Percentiles rank a stretch among this genome's conserved stretches.
Conservation (phyloP, 306 rosid species). For the Oemleria cerasiformis region DNA sequence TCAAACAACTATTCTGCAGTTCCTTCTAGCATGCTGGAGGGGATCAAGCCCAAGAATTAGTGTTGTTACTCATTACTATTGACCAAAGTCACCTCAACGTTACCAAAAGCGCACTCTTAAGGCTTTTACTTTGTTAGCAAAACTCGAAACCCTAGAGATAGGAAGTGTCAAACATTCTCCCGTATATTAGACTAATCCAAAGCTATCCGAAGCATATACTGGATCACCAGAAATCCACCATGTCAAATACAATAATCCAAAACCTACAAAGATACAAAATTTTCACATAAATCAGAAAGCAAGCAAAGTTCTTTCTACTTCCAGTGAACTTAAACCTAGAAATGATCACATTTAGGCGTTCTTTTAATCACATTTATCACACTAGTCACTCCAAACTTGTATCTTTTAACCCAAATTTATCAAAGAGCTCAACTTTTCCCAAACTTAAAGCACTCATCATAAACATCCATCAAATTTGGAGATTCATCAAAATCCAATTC, state of each 20-base stretch:
- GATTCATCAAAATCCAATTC: not conserved
- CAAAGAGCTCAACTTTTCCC: not conserved
- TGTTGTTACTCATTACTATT: not conserved
- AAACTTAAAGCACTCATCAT: not conserved
- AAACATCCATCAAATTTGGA: not conserved
- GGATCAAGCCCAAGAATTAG: not conserved
- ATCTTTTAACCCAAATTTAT: not conserved
- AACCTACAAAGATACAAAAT: not conserved
- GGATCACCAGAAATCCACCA: not conserved
- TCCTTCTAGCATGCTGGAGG: not conserved
- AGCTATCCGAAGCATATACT: not conserved
- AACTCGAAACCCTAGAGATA: not conserved
- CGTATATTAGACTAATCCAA: not conserved
- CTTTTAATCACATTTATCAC: not conserved
- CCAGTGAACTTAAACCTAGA: not conserved
- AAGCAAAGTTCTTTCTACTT: not conserved
- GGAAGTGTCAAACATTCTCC: not conserved
- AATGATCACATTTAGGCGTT: not conserved
- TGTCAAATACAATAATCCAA: not conserved
- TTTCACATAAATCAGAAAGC: constrained; percentile 1
- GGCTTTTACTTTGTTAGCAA: not conserved
- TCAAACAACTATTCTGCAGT: no score
- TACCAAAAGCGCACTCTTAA: not conserved
- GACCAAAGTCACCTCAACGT: not conserved
- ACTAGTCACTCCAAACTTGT: not conserved